Evolutionary conservation across 495 filamentous ascomycete genomes (phyloP), one percentile per base, ranked within the genome.

Genomic region (Penicillium argentinense): DNA sequence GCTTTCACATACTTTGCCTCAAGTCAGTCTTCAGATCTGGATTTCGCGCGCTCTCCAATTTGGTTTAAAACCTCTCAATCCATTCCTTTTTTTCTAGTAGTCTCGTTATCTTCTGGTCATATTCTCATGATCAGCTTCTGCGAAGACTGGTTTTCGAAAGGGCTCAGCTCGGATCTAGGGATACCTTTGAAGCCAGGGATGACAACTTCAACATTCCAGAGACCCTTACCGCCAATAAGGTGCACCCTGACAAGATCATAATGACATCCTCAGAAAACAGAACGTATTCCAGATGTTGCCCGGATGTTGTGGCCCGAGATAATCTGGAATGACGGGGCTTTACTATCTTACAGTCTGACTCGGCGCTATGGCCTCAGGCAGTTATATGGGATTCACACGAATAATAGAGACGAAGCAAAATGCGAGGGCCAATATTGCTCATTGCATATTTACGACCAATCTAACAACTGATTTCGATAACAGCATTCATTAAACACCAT

Each of bases 401-500:
- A 26, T 26, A 7, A 32, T 16, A 5, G n/a, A n/a, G n/a, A n/a
- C n/a, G n/a, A n/a, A n/a, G n/a, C n/a, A n/a, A n/a, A n/a, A n/a
- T n/a, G n/a, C n/a, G n/a, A n/a, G n/a, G 25, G 25, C 25, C 25
- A 28, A 28, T n/a, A n/a, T n/a, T n/a, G n/a, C n/a, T 12, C 25
- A 28, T 28, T 13, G 30, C 30, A 11, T 34, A 16, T 34, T 47
- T 22, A 12, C 25, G 5, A 5, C 25, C 25, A 28, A 12, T 28
- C 25, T 28, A 5, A 28, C 25, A n/a, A n/a, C n/a, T n/a, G n/a
- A n/a, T n/a, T n/a, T n/a, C n/a, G n/a, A n/a, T n/a, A n/a, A n/a
- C 25, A 26, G 5, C 11, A 33, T 16, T 14, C 22, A n/a, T 32
- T 57, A 69, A 18, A 71, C 68, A 16, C 66, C 68, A 39, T 71